Conservation (phyloP, 805 yeast species). For the Henningerozyma blattae region DNA sequence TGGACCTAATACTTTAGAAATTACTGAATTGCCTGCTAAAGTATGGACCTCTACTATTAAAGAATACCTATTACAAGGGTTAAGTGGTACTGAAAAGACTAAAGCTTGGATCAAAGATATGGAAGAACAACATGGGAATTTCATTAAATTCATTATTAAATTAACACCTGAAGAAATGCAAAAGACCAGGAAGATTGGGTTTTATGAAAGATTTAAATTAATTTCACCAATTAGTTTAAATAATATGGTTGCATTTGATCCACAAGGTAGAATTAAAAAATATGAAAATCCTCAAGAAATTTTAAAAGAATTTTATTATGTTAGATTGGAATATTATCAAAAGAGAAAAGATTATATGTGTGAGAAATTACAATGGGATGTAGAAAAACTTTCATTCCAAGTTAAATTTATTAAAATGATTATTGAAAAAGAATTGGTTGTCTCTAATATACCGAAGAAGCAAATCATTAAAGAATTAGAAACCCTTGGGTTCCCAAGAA, state of each 20-base stretch:
- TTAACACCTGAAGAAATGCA: slow-evolving; percentile 73
- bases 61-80: slow-evolving; percentile 64
- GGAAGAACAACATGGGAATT: slow-evolving; percentile 85
- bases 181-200: slow-evolving; percentile 61
- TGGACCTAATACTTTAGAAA: slow-evolving; percentile 71
- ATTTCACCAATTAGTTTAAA: slow-evolving; percentile 53
- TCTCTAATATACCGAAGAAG: slow-evolving; percentile 64
- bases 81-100: slow-evolving; percentile 62
- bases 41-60: slow-evolving; percentile 90
- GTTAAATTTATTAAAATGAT: slow-evolving; percentile 88
- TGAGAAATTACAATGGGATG: slow-evolving; percentile 54
- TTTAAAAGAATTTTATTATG: slow-evolving; percentile 70
- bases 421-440: slow-evolving; percentile 56
- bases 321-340: slow-evolving; percentile 83
- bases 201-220: slow-evolving; percentile 75
- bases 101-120: slow-evolving; percentile 86
- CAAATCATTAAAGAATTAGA: slow-evolving; percentile 53
- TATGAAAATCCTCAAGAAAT: slow-evolving; percentile 70
- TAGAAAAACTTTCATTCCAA: slow-evolving; percentile 66
- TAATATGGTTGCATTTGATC: slow-evolving; percentile 94
- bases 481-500: slow-evolving; percentile 58
- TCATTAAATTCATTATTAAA: slow-evolving; percentile 67
- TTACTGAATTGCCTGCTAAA: slow-evolving; percentile 84
- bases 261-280: slow-evolving; percentile 74
- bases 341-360: slow-evolving; percentile 76